Evolutionary conservation across 106 monocot species (phyloP), one percentile per base, ranked within the genome.

Genomic region (Dactylorhiza incarnata): DNA sequence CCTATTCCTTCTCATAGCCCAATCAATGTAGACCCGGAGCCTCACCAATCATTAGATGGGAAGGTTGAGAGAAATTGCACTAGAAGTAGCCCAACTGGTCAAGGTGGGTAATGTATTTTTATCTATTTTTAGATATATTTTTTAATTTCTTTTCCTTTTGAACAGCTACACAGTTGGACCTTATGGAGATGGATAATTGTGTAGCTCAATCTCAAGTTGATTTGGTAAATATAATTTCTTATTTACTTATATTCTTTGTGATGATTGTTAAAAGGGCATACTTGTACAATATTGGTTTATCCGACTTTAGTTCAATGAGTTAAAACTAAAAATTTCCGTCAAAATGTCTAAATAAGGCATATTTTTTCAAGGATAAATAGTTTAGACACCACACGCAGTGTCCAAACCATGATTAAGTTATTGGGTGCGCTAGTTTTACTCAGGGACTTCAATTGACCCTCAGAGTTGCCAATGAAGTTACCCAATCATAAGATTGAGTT

Each of bases 151-250:
- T n/a, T 62, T 52, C 7, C 24, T 80, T 54, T 25, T 75, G 3
- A 81, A 71, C 89, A 95, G 95, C n/a, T 69, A 73, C 52, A 10
- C 79, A 81, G 62, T 46, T 74, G 29, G 85, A 80, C 62, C 73
- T 68, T 48, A 54, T 80, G 24, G 89, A 99, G 29, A 80, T 69
- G 44, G 89, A 92, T 82, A 87, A 97, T 68, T 97, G 83, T 83
- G 75, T 69, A 55, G 67, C 80, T 68, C 76, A 74, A 81, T 88
- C 88, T 48, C 85, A 84, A 74, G 94, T 92, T 81, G 99, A 99
- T 19, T 67, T 71, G 73, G 99, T 99, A 82, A 88, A 76, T 22
- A 12, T 17, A 71, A 45, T 45, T 46, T 70, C 8, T 51, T 58
- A 20, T 7, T 26, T 50, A 56, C 1, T 61, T 76, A 53, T 48